Evolutionary conservation across 495 filamentous ascomycete species (phyloP).

Genomic region (Aspergillus hancockii): DNA sequence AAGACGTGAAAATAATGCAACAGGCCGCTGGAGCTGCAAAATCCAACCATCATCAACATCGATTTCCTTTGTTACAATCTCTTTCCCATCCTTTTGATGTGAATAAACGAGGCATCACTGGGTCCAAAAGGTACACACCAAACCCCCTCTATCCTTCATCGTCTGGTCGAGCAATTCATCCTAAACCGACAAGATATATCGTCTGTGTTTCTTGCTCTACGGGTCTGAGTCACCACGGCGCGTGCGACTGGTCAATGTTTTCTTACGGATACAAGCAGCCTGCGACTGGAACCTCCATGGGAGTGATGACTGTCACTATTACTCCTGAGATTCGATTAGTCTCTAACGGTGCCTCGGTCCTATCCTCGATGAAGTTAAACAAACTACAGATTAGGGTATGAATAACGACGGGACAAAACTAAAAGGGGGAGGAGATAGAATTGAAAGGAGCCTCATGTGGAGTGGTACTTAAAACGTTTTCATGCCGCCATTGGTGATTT

Average conservation of each 20-base stretch:
- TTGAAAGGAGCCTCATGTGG: not conserved
- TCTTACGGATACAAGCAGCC: not conserved
- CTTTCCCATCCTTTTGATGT: not conserved
- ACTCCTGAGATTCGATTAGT: not conserved
- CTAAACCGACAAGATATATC: not conserved
- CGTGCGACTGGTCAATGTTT: not conserved
- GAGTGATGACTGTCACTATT: not conserved
- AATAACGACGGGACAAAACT: not conserved
- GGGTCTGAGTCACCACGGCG: not conserved
- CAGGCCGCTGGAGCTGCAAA: not conserved
- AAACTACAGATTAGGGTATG: not conserved
- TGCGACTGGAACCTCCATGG: conserved; percentile 12
- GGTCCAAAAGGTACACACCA: conserved; percentile 1
- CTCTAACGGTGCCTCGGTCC: not conserved
- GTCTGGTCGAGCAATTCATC: not conserved
- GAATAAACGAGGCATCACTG: conserved; percentile 3
- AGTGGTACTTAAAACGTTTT: not conserved
- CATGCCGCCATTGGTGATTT: not conserved
- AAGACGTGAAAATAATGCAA: not conserved
- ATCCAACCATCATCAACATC: not conserved
- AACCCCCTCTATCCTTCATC: not conserved
- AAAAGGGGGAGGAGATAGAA: not conserved
- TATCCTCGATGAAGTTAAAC: not conserved
- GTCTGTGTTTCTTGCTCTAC: not conserved
- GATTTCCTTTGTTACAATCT: conserved; percentile 1